phyloP scores from a whole-genome alignment of 106 monocot genomes.

The Apostasia ramifera region DNA sequence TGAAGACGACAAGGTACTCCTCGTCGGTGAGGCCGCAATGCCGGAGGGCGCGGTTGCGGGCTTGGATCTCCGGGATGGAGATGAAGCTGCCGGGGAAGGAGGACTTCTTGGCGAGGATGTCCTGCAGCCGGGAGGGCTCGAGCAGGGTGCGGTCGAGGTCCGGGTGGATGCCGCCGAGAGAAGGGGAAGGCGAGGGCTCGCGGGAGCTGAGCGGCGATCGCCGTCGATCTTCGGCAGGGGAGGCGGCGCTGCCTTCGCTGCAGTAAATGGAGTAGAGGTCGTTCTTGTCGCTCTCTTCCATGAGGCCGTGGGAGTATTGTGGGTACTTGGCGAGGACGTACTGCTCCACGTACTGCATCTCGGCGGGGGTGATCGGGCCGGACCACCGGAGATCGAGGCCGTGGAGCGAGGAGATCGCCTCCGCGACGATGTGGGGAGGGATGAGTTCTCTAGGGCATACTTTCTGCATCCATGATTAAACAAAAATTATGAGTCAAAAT shows the following conservation, averaged over 20 bases:
- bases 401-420: slow-evolving; percentile 60
- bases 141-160: slow-evolving; percentile 34
- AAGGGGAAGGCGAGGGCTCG: slow-evolving; percentile 7
- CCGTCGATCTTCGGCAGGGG: slow-evolving; percentile 3
- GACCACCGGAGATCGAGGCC: slow-evolving; percentile 65
- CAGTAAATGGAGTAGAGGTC: slow-evolving; percentile 29
- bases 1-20: slow-evolving; percentile 50
- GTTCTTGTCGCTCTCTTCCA: slow-evolving; percentile 45
- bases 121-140: slow-evolving; percentile 50
- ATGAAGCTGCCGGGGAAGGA: slow-evolving; percentile 55
- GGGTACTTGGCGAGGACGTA: slow-evolving; percentile 65
- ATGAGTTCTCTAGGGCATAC: slow-evolving; percentile 47
- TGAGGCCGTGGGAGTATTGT: slow-evolving; percentile 60
- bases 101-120: slow-evolving; percentile 51
- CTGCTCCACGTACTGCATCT: slow-evolving; percentile 52
- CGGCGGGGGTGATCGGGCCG: slow-evolving; percentile 53
- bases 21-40: slow-evolving; percentile 50
- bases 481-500: not conserved
- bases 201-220: slow-evolving; percentile 16
- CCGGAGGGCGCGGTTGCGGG: slow-evolving; percentile 32
- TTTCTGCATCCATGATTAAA: slow-evolving; percentile 25
- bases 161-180: slow-evolving; percentile 24
- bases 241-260: not conserved
- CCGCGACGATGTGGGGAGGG: slow-evolving; percentile 59
- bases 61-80: slow-evolving; percentile 61